Conservation (phyloP, 768 basidiomycete genomes). For the Leccinum barrowsii region DNA sequence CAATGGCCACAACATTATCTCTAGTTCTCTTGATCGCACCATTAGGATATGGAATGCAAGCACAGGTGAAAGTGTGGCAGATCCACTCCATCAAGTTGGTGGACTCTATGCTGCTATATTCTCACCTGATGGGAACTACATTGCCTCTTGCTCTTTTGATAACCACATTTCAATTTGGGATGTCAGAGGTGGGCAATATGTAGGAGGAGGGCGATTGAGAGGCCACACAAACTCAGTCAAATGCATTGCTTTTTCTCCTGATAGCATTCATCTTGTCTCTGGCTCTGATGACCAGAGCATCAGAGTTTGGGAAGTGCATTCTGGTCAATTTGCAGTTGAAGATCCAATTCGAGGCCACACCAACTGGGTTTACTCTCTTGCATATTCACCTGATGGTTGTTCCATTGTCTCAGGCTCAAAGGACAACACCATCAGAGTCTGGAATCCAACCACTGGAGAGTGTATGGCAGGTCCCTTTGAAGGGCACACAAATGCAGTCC, state of each 20-base stretch:
- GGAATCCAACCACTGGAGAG: conserved; percentile 14
- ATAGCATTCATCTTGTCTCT: conserved; percentile 12
- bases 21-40: conserved; percentile 7
- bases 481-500: conserved; percentile 17
- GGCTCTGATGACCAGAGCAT: conserved; percentile 4
- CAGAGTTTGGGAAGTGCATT: conserved; percentile 11
- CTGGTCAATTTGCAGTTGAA: conserved; percentile 2
- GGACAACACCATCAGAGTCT: conserved; percentile 23
- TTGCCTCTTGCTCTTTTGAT: conserved; percentile 16
- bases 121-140: conserved; percentile 20
- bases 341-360: conserved; percentile 7
- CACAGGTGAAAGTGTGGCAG: conserved; percentile 3
- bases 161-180: conserved; percentile 9
- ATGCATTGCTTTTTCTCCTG: conserved; percentile 15
- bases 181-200: neutral
- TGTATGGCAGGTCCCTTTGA: conserved; percentile 17
- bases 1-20: conserved; percentile 12
- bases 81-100: neutral
- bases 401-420: conserved; percentile 18
- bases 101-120: neutral
- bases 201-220: neutral
- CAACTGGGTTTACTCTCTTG: conserved; percentile 9
- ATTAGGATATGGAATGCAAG: conserved; percentile 10
- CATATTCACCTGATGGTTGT: conserved; percentile 29
- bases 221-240: neutral